A percentile compares a stretch with the other conserved stretches of the same genome.
phyloP scores from a whole-genome alignment of 1,284 basidiomycete genomes.

The Schizophyllum commune region DNA sequence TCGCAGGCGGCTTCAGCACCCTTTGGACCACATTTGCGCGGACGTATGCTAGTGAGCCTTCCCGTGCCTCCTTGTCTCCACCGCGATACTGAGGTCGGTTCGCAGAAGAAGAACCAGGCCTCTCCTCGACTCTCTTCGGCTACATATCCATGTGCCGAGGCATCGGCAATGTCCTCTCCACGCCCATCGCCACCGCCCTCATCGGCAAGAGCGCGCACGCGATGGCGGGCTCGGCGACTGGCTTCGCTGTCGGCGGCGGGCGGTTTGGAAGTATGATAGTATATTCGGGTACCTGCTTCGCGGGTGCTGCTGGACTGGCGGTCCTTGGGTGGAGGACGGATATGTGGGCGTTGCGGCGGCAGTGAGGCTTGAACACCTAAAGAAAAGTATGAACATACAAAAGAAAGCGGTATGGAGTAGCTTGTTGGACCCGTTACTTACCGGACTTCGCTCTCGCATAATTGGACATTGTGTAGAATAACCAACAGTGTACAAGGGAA shows the following conservation, averaged over 20 bases:
- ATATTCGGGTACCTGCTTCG: conserved; percentile 29
- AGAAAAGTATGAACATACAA: no score
- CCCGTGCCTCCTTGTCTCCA: background rate
- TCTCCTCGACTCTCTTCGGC: conserved; percentile 29
- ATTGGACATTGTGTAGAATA: no score
- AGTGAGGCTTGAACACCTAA: background rate
- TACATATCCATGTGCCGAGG: conserved; percentile 30
- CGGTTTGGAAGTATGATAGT: conserved; percentile 26
- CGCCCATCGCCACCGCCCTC: conserved; percentile 16
- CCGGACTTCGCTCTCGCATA: no score
- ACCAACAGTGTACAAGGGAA: no score
- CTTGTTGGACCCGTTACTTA: no score
- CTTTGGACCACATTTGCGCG: conserved; percentile 27
- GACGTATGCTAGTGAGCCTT: conserved; percentile 21
- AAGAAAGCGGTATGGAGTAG: no score
- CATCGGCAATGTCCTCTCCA: conserved; percentile 33
- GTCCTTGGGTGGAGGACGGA: conserved; percentile 16
- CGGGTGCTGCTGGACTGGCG: conserved; percentile 22
- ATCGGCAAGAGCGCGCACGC: background rate
- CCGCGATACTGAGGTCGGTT: background rate
- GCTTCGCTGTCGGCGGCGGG: conserved; percentile 26
- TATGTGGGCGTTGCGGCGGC: background rate
- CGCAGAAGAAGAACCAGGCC: conserved; percentile 18
- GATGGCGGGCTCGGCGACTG: conserved; percentile 5
- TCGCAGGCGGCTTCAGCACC: conserved; percentile 30